phyloP scores from a whole-genome alignment of 2,329 filamentous ascomycete genomes.

The Dichotomopilus funicola region DNA sequence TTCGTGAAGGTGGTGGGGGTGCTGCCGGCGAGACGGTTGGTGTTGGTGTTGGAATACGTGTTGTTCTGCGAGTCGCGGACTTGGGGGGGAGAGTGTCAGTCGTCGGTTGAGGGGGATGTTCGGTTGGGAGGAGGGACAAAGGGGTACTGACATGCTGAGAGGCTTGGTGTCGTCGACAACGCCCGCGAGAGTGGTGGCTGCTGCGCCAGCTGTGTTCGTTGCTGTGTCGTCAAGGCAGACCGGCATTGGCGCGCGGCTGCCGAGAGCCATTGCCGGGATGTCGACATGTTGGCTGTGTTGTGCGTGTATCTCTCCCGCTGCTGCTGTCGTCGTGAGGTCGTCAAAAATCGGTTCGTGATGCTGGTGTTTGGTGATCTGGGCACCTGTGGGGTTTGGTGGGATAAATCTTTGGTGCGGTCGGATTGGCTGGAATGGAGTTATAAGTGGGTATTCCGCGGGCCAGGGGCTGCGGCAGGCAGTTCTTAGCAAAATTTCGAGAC shows the following conservation, averaged over 20 bases:
- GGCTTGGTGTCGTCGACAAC: slow-evolving; percentile 14
- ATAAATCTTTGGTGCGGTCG: slow-evolving; percentile 10
- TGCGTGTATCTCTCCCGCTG: background rate
- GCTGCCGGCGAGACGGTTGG: background rate
- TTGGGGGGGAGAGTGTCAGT: background rate
- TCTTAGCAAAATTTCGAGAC: slow-evolving; percentile 15
- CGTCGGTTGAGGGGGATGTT: background rate
- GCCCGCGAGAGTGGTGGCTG: background rate
- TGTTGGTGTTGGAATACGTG: background rate
- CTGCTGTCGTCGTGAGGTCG: background rate
- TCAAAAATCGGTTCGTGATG: background rate
- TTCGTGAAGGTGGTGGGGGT: background rate
- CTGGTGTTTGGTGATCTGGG: background rate
- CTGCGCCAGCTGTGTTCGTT: background rate
- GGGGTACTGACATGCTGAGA: slow-evolving; percentile 4
- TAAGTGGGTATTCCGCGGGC: background rate
- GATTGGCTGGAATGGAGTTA: slow-evolving; percentile 3
- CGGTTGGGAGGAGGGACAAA: background rate
- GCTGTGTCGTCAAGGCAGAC: slow-evolving; percentile 13
- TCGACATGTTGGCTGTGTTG: slow-evolving; percentile 16
- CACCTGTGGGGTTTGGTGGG: slow-evolving; percentile 16
- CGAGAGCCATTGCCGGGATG: slow-evolving; percentile 21
- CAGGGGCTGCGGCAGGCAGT: slow-evolving; percentile 16
- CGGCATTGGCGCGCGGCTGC: slow-evolving; percentile 19
- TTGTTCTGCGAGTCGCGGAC: background rate